These are phyloP conservation scores for Ettlia oleoabundans DNA, from an alignment of 139 green algal genomes.

Conservation along the genomic window DNA sequence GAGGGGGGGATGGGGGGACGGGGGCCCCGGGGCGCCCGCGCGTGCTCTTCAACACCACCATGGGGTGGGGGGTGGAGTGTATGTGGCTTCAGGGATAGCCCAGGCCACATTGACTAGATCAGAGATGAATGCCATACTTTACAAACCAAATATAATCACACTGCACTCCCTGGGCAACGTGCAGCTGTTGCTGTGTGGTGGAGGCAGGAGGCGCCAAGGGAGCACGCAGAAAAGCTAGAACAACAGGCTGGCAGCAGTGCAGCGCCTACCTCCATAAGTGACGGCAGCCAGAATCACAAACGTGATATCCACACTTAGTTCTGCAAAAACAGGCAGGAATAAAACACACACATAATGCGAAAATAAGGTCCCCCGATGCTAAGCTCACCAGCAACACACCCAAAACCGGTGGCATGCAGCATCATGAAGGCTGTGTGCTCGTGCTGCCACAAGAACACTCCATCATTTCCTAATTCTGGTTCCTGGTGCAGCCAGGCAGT, in stretches of 20 bases:
- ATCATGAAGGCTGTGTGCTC: neutral
- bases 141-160: too few relatives aligned
- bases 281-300: conserved; percentile 30
- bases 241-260: neutral
- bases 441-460: neutral
- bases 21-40: neutral
- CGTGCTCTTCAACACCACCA: too few relatives aligned
- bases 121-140: too few relatives aligned
- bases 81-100: too few relatives aligned
- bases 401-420: neutral
- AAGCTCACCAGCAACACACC: too few relatives aligned
- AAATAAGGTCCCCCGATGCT: too few relatives aligned
- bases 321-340: conserved; percentile 1
- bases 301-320: neutral
- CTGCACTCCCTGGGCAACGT: too few relatives aligned
- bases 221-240: neutral
- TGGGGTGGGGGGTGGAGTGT: too few relatives aligned
- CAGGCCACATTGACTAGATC: too few relatives aligned
- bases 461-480: too few relatives aligned
- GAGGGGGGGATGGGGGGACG: neutral
- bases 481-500: too few relatives aligned
- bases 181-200: neutral
- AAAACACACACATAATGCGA: too few relatives aligned
- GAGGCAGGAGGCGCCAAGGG: neutral
- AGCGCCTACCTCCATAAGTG: conserved; percentile 39